These are phyloP conservation scores for Epichloe bromicola DNA, from an alignment of 2,329 filamentous ascomycete genomes.

Conservation along the genomic window DNA sequence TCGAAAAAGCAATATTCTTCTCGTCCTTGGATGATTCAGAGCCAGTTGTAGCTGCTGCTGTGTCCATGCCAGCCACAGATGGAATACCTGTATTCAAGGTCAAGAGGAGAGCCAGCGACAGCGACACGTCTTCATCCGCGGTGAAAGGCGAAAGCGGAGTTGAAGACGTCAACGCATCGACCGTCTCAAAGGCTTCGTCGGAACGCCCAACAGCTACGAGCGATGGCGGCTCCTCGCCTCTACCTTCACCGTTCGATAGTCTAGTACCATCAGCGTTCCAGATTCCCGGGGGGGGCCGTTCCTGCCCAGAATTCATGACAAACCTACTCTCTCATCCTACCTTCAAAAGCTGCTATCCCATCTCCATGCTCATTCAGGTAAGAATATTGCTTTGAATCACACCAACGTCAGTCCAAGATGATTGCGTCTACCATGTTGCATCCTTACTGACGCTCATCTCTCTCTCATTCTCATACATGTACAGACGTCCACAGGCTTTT, in stretches of 20 bases:
- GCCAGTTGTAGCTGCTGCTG: background rate
- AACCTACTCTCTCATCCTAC: conserved; percentile 50
- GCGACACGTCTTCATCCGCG: too few relatives aligned
- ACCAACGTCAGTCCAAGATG: background rate
- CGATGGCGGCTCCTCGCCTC: conserved; percentile 15
- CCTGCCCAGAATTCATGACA: conserved; percentile 56
- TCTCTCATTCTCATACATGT: background rate
- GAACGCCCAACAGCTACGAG: background rate
- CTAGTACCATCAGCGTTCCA: conserved; percentile 51
- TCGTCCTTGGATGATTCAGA: background rate
- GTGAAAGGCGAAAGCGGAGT: background rate
- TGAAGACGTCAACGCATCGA: background rate
- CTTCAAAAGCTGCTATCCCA: conserved; percentile 64
- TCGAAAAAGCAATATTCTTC: background rate
- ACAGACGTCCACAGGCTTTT: conserved; percentile 74
- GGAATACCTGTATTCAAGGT: background rate
- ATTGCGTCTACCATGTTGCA: background rate
- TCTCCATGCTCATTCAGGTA: conserved; percentile 75
- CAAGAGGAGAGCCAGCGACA: background rate
- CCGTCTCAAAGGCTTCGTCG: background rate
- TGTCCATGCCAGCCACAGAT: background rate
- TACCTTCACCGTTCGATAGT: conserved; percentile 57
- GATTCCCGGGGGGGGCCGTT: conserved; percentile 25
- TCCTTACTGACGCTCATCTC: background rate
- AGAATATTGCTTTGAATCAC: background rate